Evolutionary conservation across 228 moss, liverwort and hornwort genomes (phyloP).

Genomic region (Sphagnum magellanicum): DNA sequence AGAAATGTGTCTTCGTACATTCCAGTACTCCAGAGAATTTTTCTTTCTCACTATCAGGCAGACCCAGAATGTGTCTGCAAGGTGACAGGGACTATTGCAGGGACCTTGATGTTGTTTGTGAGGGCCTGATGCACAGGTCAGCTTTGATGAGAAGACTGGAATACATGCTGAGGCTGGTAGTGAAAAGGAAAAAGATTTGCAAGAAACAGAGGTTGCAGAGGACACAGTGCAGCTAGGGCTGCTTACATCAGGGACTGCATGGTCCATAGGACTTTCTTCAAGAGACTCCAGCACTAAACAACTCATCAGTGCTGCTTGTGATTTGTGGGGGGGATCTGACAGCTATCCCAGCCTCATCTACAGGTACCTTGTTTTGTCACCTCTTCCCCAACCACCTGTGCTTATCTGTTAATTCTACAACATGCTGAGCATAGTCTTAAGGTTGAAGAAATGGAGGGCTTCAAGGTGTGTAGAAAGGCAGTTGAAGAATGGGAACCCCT

Average conservation of each 20-base stretch:
- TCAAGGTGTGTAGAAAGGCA: too few species aligned
- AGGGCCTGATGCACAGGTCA: too few species aligned
- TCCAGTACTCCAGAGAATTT: not conserved
- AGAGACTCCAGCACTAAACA: constrained; percentile 54
- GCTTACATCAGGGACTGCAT: constrained; percentile 60
- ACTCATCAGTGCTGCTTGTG: constrained; percentile 72
- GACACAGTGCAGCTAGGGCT: constrained; percentile 45
- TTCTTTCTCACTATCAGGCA: not conserved
- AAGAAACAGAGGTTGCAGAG: not conserved
- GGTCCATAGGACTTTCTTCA: constrained; percentile 74
- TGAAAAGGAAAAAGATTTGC: constrained; percentile 10
- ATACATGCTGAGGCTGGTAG: not conserved
- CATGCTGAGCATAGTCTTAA: not conserved
- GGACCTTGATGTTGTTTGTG: too few species aligned
- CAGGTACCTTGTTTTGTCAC: constrained; percentile 38
- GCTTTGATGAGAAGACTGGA: not conserved
- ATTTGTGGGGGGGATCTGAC: constrained; percentile 40
- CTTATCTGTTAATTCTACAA: not conserved
- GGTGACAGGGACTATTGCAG: too few species aligned
- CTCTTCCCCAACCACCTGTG: not conserved
- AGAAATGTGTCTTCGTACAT: too few species aligned
- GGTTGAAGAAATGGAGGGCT: not conserved
- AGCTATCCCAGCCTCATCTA: constrained; percentile 70
- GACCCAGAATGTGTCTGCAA: too few species aligned
- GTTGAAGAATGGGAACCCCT: not conserved